Percentiles rank a stretch among this genome's conserved stretches.
phyloP scores from a whole-genome alignment of 208 protist genomes.

The Phytomonas sp. region DNA sequence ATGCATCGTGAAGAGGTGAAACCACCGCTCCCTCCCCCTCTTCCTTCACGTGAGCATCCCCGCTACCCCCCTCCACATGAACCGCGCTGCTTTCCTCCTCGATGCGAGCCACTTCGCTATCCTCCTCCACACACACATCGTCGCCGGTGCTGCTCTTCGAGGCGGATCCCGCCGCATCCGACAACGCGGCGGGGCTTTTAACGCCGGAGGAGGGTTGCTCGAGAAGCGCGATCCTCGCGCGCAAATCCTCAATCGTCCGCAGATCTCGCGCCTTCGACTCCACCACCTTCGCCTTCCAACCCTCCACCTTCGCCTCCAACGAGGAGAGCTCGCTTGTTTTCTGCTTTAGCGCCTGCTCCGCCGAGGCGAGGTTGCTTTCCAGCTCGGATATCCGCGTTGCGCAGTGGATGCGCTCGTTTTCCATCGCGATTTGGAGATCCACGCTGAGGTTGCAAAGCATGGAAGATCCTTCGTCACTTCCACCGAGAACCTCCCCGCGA shows the following conservation, averaged over 20 bases:
- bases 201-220: too few relatives aligned
- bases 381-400: constrained; percentile 21
- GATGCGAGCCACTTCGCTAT: too few relatives aligned
- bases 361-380: constrained; percentile 15
- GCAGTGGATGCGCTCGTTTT: constrained; percentile 26
- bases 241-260: constrained; percentile 17
- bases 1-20: too few relatives aligned
- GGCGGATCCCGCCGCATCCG: too few relatives aligned
- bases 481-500: not conserved
- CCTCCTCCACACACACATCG: too few relatives aligned
- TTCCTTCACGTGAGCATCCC: too few relatives aligned
- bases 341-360: constrained; percentile 11
- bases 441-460: constrained; percentile 5
- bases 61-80: too few relatives aligned
- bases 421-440: constrained; percentile 18
- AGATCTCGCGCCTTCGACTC: constrained; percentile 17
- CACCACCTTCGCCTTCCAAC: constrained; percentile 33
- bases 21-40: too few relatives aligned
- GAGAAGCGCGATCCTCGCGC: not conserved
- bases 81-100: too few relatives aligned
- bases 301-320: constrained; percentile 25
- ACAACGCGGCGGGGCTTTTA: too few relatives aligned
- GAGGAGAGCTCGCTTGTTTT: constrained; percentile 16
- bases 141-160: too few relatives aligned
- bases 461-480: not conserved